These are phyloP conservation scores for Metschnikowia borealis DNA, from an alignment of 805 yeast species.

Conservation along the genomic window DNA sequence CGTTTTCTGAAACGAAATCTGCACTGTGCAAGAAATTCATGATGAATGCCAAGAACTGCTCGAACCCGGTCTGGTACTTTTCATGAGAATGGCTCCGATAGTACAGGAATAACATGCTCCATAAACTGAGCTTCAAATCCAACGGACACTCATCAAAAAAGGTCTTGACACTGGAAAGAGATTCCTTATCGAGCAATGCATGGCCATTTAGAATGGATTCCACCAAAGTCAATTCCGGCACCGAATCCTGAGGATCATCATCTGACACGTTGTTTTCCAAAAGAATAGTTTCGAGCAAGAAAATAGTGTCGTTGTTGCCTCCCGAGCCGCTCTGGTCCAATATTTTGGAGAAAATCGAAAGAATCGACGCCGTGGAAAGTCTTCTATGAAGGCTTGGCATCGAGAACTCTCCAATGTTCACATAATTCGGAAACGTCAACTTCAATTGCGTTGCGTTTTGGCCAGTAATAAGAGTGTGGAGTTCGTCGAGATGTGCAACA, in stretches of 20 bases:
- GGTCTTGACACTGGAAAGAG: constrained; percentile 47
- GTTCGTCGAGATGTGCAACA: constrained; percentile 43
- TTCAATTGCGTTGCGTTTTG: constrained; percentile 15
- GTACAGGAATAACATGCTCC: constrained; percentile 66
- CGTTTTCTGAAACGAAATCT: constrained; percentile 12
- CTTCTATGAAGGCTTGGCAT: constrained; percentile 51
- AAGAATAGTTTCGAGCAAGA: constrained; percentile 45
- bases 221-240: constrained; percentile 3
- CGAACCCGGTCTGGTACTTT: constrained; percentile 48
- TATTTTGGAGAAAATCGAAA: constrained; percentile 57
- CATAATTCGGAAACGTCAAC: constrained; percentile 54
- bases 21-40: constrained; percentile 28
- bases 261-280: constrained; percentile 19
- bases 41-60: constrained; percentile 46
- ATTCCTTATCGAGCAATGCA: constrained; percentile 16
- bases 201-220: constrained; percentile 14
- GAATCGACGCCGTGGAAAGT: constrained; percentile 65
- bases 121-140: constrained; percentile 63
- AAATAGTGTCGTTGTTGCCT: constrained; percentile 32
- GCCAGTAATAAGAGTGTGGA: constrained; percentile 12
- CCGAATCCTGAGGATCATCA: background rate
- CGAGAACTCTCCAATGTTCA: constrained; percentile 55
- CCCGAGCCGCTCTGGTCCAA: constrained; percentile 31
- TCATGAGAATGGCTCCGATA: constrained; percentile 35
- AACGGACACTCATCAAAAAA: constrained; percentile 64